A percentile compares a stretch with the other conserved stretches of the same genome.
Evolutionary conservation across 352 stramenopile species (phyloP).

Genomic region (Phytophthora hibernalis): DNA sequence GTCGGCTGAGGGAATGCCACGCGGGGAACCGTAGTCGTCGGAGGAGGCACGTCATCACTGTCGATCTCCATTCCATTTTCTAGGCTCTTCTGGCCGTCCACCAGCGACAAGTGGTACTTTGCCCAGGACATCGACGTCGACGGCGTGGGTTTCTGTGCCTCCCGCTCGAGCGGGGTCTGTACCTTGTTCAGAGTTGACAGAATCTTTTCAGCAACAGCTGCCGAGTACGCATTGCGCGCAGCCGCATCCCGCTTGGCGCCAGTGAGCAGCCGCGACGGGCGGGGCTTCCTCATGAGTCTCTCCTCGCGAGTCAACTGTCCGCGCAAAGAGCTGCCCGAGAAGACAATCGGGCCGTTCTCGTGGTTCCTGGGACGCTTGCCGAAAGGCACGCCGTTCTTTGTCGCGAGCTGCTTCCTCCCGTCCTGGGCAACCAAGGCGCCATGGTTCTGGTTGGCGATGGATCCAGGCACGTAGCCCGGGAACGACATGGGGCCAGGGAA

Average conservation of each 20-base stretch:
- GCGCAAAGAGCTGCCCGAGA: conserved; percentile 42
- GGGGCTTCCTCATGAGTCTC: conserved; percentile 60
- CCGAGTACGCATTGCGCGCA: conserved; percentile 74
- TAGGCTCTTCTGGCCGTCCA: conserved; percentile 36
- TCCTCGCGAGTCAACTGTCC: conserved; percentile 59
- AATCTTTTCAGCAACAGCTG: conserved; percentile 80
- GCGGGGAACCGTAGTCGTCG: conserved; percentile 60
- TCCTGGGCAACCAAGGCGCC: conserved; percentile 29
- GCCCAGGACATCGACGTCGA: conserved; percentile 86
- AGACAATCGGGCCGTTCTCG: conserved; percentile 50
- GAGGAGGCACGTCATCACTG: conserved; percentile 54
- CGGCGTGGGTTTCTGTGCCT: conserved; percentile 76
- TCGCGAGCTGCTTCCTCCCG: conserved; percentile 30
- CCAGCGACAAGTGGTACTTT: conserved; percentile 81
- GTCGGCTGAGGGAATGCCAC: conserved; percentile 43
- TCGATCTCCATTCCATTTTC: conserved; percentile 37
- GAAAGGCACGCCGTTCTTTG: conserved; percentile 41
- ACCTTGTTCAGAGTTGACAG: conserved; percentile 84
- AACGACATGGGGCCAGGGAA: conserved; percentile 37
- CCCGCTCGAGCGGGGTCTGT: conserved; percentile 75
- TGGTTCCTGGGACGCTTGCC: conserved; percentile 53
- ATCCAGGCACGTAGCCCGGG: conserved; percentile 49
- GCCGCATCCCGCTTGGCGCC: conserved; percentile 63
- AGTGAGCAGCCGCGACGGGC: conserved; percentile 79
- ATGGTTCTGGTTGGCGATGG: conserved; percentile 39